phyloP scores from a whole-genome alignment of 176 grass and related monocot genomes.

The Musa troglodytarum region DNA sequence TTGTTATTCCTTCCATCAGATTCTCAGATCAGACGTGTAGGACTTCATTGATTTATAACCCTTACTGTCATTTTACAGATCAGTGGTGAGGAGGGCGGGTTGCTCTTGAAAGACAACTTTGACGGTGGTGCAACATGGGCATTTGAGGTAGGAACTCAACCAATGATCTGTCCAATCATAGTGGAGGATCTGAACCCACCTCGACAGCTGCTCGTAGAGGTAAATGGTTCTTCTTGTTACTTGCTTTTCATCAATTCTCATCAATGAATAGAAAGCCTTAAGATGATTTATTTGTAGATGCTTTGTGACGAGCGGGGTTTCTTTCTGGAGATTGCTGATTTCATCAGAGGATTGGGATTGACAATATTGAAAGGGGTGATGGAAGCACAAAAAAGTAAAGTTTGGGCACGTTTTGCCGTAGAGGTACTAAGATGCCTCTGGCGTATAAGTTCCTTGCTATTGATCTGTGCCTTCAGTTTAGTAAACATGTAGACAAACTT shows the following conservation, averaged over 20 bases:
- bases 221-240: slow-evolving; percentile 16
- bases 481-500: not conserved
- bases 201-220: slow-evolving; percentile 71
- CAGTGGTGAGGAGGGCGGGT: slow-evolving; percentile 39
- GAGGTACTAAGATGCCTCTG: slow-evolving; percentile 40
- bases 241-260: not conserved
- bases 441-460: not conserved
- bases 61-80: slow-evolving; percentile 27
- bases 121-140: slow-evolving; percentile 79
- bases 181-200: slow-evolving; percentile 66
- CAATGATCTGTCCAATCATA: slow-evolving; percentile 61
- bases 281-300: slow-evolving; percentile 31
- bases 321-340: slow-evolving; percentile 78
- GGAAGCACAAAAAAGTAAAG: slow-evolving; percentile 62
- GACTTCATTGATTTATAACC: too few relatives aligned
- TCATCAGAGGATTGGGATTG: slow-evolving; percentile 63
- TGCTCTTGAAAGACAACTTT: slow-evolving; percentile 64
- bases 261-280: not conserved
- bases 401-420: slow-evolving; percentile 65
- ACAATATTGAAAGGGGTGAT: slow-evolving; percentile 72
- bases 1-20: not conserved
- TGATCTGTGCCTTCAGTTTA: not conserved
- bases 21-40: too few relatives aligned
- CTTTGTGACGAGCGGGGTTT: slow-evolving; percentile 65
- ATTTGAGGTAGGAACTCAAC: slow-evolving; percentile 58